Base-by-base conservation (phyloP, 352 stramenopile species). In the Phytopythium oedochilum region DNA sequence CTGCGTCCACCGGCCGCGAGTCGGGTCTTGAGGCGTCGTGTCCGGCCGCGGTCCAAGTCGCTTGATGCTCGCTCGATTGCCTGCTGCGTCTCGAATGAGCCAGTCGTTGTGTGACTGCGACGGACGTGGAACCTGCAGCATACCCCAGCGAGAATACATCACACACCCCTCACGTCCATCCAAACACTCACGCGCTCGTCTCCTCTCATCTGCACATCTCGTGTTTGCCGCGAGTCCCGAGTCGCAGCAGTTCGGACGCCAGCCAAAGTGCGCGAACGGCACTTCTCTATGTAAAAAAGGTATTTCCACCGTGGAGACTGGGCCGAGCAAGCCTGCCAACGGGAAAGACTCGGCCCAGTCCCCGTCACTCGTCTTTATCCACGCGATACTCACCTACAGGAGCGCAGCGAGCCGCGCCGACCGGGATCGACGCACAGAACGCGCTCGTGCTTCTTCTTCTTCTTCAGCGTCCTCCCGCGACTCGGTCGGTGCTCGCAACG, bases 201-300 rank as follows among this genome's bases (percentile, higher is more conserved):
- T 45, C n/a, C 39, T 23, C n/a, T 20, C 18, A 43, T 14, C 7
- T 28, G 18, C 39, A 26, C 26, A n/a, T 45, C 20, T 20, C 12
- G 15, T 20, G n/a, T 45, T 17, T 17, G n/a, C 5, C n/a, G n/a
- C n/a, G n/a, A n/a, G n/a, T n/a, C n/a, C n/a, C n/a, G n/a, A 11
- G 9, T 45, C n/a, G 3, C 39, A 28, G 39, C 39, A 45, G 39
- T 45, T 26, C 20, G 39, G 8, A 14, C 39, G 8, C 39, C 20
- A 31, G 10, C 23, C 22, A 20, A 45, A 12, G 20, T 20, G 39
- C 39, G 39, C 39, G 18, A 28, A 9, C 2, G 17, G n/a, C 28
- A 42, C 23, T 35, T 53, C 29, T 53, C 46, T 42, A 53, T 53
- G 46, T 42, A 53, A 53, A 53, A 51, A 53, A 40, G 34, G 46